Conservation (phyloP, 169 alveolate genomes). For the Sarcocystis neurona region DNA sequence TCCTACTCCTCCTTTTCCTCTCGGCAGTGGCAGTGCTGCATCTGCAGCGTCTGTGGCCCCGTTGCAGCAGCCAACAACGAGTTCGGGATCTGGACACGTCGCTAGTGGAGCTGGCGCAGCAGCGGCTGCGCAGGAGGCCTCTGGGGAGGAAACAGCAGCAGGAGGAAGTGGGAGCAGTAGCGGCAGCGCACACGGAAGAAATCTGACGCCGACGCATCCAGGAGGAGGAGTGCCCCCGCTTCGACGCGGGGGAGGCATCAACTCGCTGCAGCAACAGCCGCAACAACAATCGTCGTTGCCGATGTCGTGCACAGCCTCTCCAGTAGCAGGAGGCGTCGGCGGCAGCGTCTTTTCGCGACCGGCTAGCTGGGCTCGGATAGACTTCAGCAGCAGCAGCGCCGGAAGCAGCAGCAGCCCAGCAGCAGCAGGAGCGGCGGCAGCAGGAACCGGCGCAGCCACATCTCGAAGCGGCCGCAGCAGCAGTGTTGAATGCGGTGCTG, state of each 20-base stretch:
- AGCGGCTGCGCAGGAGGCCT: too few relatives aligned
- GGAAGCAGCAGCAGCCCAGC: background rate
- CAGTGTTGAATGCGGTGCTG: background rate
- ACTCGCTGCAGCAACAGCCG: too few relatives aligned
- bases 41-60: too few relatives aligned
- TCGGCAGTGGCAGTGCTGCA: background rate
- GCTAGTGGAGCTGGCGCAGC: too few relatives aligned
- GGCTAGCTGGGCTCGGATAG: too few relatives aligned
- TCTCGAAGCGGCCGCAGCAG: background rate
- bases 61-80: too few relatives aligned
- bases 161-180: too few relatives aligned
- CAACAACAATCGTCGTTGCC: background rate
- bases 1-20: background rate
- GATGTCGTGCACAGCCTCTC: conserved; percentile 26
- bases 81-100: too few relatives aligned
- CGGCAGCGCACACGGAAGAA: too few relatives aligned
- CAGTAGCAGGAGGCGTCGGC: conserved; percentile 26
- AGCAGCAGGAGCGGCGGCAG: background rate
- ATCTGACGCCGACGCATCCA: background rate
- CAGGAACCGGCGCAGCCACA: background rate
- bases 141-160: too few relatives aligned
- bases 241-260: background rate
- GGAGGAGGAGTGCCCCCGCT: background rate
- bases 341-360: too few relatives aligned
- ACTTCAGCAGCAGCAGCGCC: too few relatives aligned